Conservation (phyloP, 345 rosid genomes). For the Lepidium didymum region DNA sequence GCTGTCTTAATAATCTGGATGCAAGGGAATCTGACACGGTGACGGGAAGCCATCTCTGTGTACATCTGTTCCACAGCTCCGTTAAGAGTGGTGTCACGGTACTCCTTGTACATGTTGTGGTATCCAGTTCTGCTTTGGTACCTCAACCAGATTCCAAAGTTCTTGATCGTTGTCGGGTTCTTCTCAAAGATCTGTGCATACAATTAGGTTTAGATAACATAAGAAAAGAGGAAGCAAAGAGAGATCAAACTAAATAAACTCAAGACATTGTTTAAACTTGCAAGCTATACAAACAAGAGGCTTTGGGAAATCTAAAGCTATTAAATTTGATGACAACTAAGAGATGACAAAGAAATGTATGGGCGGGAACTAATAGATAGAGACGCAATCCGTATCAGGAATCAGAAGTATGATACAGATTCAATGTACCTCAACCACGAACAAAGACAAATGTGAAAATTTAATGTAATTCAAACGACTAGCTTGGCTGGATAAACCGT, state of each 20-base stretch:
- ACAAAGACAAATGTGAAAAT: neutral
- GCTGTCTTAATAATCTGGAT: conserved; percentile 67
- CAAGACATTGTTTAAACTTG: neutral
- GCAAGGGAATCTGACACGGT: conserved; percentile 62
- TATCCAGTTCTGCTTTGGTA: conserved; percentile 61
- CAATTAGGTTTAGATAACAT: neutral
- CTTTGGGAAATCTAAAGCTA: neutral
- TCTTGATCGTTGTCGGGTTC: conserved; percentile 54
- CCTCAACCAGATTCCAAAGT: conserved; percentile 59
- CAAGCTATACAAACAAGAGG: neutral
- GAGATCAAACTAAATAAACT: neutral
- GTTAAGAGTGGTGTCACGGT: conserved; percentile 51
- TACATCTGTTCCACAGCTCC: conserved; percentile 70
- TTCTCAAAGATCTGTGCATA: conserved; percentile 51
- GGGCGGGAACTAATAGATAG: neutral
- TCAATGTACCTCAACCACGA: too few species aligned
- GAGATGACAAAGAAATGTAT: neutral
- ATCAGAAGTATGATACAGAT: neutral
- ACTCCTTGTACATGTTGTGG: conserved; percentile 71
- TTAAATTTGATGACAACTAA: neutral
- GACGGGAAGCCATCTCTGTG: conserved; percentile 66
- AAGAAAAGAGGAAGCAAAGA: neutral
- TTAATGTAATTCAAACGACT: neutral
- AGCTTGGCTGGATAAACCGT: neutral
- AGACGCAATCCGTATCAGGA: too few species aligned